phyloP scores from a whole-genome alignment of 352 stramenopile genomes.

The Globisporangium sylvaticum region DNA sequence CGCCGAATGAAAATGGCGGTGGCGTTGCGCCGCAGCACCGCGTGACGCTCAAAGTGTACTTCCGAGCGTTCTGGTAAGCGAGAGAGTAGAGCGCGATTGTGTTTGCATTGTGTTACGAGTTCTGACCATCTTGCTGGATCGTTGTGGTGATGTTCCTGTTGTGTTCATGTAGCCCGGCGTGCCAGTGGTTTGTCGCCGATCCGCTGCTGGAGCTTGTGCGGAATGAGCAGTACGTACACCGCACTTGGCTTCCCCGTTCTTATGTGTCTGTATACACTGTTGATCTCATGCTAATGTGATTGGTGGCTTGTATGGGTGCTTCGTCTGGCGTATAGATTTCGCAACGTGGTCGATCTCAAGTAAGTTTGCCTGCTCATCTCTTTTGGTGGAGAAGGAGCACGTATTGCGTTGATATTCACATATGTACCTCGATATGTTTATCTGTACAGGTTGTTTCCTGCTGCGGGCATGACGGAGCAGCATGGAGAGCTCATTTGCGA shows the following conservation, averaged over 20 bases:
- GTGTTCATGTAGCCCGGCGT: conserved; percentile 45
- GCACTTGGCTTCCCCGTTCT: neutral
- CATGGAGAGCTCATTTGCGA: conserved; percentile 59
- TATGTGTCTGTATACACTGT: neutral
- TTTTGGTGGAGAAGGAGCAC: neutral
- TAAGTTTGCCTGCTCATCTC: conserved; percentile 23
- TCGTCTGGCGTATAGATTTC: conserved; percentile 38
- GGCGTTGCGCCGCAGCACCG: conserved; percentile 33
- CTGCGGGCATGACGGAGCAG: conserved; percentile 66
- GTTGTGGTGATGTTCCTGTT: neutral
- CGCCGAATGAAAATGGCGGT: neutral
- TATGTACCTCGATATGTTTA: neutral
- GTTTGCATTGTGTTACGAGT: neutral
- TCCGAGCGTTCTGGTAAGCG: conserved; percentile 67
- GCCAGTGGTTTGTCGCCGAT: conserved; percentile 75
- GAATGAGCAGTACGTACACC: conserved; percentile 42
- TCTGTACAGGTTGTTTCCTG: conserved; percentile 50
- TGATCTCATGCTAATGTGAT: neutral
- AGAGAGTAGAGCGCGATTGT: neutral
- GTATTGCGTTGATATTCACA: neutral
- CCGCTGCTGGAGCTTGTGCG: conserved; percentile 68
- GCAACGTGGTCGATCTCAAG: conserved; percentile 66
- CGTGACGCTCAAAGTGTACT: conserved; percentile 65
- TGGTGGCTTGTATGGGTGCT: neutral
- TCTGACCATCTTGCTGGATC: neutral